Base-by-base conservation (phyloP, 208 protist genomes). In the Leishmania mexicana region DNA sequence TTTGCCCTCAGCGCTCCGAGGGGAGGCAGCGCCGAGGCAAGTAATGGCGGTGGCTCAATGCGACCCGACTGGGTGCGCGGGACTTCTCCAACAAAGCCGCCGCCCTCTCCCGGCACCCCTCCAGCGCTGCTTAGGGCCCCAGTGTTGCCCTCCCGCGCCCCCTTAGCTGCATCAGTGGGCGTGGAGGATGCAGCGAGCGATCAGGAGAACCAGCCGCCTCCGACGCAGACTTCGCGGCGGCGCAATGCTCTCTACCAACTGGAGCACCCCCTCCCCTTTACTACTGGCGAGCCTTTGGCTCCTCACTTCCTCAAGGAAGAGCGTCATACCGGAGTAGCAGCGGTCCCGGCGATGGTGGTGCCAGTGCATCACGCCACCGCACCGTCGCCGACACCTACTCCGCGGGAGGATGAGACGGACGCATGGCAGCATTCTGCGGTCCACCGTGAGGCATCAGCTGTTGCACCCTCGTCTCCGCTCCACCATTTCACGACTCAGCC, bases 161-260 rank as follows among this genome's bases (percentile, higher is more conserved):
- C 42, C 38, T 57, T 24, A 80, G 35, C 28, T 40, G 28, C n/a
- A 11, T 3, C 62, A 67, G 21, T 24, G 3, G 62, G 42, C 45
- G n/a, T 65, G 19, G 64, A 60, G 62, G 80, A 65, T n/a, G 10
- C 38, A 21, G 40, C 42, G 13, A 67, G n/a, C n/a, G 31, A 40
- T 67, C 62, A 67, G 70, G 67, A 42, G 19, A 21, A n/a, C 31
- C 58, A 62, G 76, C 60, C 65, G 28, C 81, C 76, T 21, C 81
- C 81, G 17, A 85, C 81, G 45, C 76, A 85, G 49, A 85, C 81
- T 28, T 85, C 81, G 35, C 81, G 76, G 21, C 51, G 81, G 17
- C 81, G 71, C 42, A 11, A 40, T 19, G 42, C 58, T 17, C 38
- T 60, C 31, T 54, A 72, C 0, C 24, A 31, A 15, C 8, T 67